Percentiles rank a stretch among this genome's conserved stretches.
phyloP scores from a whole-genome alignment of 208 protist species.

The Trichomonas tenax region DNA sequence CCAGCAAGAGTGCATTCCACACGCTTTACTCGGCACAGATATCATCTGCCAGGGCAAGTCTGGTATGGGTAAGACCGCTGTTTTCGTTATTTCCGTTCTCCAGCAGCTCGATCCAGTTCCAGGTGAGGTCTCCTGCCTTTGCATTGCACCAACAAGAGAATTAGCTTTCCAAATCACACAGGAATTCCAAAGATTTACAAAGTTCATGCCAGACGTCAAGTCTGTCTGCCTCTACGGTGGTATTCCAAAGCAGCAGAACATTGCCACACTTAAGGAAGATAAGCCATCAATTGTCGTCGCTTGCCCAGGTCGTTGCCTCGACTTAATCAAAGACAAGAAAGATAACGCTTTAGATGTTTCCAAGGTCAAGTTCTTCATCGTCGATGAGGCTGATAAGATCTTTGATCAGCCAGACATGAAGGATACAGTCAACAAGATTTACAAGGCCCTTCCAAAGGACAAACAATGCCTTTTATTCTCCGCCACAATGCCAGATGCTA shows the following conservation, averaged over 20 bases:
- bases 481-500: constrained; percentile 86
- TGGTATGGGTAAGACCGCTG: constrained; percentile 99
- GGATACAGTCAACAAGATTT: constrained; percentile 89
- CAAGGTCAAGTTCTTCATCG: constrained; percentile 86
- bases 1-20: constrained; percentile 91
- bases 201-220: constrained; percentile 71
- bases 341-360: constrained; percentile 67
- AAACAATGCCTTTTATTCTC: constrained; percentile 99
- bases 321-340: constrained; percentile 65
- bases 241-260: constrained; percentile 61
- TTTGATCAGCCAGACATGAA: constrained; percentile 63
- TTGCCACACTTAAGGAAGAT: constrained; percentile 47
- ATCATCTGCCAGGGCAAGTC: constrained; percentile 89
- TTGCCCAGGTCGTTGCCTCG: constrained; percentile 83
- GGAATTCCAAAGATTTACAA: constrained; percentile 85
- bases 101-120: constrained; percentile 79
- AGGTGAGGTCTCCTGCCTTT: constrained; percentile 54
- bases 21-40: constrained; percentile 88
- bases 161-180: constrained; percentile 94
- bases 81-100: constrained; percentile 92
- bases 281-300: constrained; percentile 85
- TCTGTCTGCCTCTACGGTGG: constrained; percentile 87
- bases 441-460: constrained; percentile 75
- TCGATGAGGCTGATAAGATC: constrained; percentile 97
- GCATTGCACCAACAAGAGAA: constrained; percentile 89